Evolutionary conservation across 2,329 filamentous ascomycete species (phyloP).

Genomic region (Fusarium longipes): DNA sequence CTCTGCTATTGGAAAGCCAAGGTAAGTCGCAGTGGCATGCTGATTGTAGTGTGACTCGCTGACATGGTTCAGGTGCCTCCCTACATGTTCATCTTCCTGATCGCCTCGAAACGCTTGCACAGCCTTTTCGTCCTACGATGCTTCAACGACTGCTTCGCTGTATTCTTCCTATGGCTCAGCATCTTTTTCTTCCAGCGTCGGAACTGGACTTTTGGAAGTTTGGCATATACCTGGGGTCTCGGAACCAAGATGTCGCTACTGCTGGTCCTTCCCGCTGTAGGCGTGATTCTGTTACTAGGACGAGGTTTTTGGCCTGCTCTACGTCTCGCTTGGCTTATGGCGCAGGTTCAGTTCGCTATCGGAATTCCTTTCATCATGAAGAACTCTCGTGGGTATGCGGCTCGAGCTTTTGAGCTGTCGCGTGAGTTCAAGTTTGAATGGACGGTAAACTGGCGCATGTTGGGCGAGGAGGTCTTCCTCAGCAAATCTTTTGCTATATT

Average conservation of each 20-base stretch:
- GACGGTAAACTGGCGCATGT: constrained; percentile 98
- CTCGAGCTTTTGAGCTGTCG: constrained; percentile 88
- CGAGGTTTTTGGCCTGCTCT: constrained; percentile 74
- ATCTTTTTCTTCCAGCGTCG: constrained; percentile 81
- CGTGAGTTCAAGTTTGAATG: constrained; percentile 95
- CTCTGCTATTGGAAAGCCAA: constrained; percentile 81
- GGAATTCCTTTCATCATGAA: constrained; percentile 74
- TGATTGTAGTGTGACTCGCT: not conserved
- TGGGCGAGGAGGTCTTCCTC: constrained; percentile 85
- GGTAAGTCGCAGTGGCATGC: constrained; percentile 56
- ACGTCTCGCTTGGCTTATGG: constrained; percentile 76
- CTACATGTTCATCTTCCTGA: constrained; percentile 86
- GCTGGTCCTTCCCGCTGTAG: constrained; percentile 83
- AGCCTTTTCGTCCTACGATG: constrained; percentile 92
- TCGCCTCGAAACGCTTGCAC: constrained; percentile 91
- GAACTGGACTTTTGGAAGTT: constrained; percentile 77
- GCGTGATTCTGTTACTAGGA: constrained; percentile 78
- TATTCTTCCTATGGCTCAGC: constrained; percentile 84
- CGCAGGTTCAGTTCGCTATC: constrained; percentile 78
- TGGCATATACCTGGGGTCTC: constrained; percentile 81
- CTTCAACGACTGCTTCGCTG: constrained; percentile 95
- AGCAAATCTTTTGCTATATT: constrained; percentile 72
- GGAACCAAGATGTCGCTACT: constrained; percentile 97
- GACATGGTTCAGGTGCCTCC: constrained; percentile 72
- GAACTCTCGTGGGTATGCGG: constrained; percentile 78